phyloP scores from a whole-genome alignment of 106 monocot genomes.

The Platanthera guangdongensis region DNA sequence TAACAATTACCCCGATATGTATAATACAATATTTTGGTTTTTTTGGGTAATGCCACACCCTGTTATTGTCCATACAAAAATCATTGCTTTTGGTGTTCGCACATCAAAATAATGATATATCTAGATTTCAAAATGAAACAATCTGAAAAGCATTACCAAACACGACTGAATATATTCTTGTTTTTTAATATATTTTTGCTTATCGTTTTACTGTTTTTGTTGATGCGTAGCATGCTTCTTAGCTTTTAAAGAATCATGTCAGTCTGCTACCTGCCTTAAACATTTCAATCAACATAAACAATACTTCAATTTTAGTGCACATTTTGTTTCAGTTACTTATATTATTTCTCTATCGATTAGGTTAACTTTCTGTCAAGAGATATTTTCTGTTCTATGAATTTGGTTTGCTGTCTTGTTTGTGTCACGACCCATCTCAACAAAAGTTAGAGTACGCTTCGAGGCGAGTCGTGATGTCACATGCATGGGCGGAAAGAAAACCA shows the following conservation, averaged over 20 bases:
- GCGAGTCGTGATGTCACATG: too few relatives aligned
- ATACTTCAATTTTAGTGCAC: background rate
- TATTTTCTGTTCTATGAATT: too few relatives aligned
- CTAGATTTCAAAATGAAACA: too few relatives aligned
- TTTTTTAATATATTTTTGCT: background rate
- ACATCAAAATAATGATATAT: background rate
- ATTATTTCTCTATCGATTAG: background rate
- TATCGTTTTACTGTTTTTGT: background rate
- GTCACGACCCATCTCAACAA: too few relatives aligned
- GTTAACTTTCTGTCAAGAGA: too few relatives aligned
- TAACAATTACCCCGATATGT: background rate
- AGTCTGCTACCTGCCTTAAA: background rate
- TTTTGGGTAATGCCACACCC: background rate
- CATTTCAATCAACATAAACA: background rate
- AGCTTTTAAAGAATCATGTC: background rate
- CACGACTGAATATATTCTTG: too few relatives aligned
- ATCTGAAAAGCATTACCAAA: too few relatives aligned
- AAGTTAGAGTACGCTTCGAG: too few relatives aligned
- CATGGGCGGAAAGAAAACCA: too few relatives aligned
- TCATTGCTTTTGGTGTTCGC: background rate
- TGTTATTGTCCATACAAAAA: background rate
- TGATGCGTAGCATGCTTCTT: background rate
- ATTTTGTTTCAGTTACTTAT: background rate
- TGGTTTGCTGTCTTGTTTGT: too few relatives aligned
- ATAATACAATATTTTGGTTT: background rate